phyloP scores from a whole-genome alignment of 352 stramenopile species.

The Pythium myriotylum region DNA sequence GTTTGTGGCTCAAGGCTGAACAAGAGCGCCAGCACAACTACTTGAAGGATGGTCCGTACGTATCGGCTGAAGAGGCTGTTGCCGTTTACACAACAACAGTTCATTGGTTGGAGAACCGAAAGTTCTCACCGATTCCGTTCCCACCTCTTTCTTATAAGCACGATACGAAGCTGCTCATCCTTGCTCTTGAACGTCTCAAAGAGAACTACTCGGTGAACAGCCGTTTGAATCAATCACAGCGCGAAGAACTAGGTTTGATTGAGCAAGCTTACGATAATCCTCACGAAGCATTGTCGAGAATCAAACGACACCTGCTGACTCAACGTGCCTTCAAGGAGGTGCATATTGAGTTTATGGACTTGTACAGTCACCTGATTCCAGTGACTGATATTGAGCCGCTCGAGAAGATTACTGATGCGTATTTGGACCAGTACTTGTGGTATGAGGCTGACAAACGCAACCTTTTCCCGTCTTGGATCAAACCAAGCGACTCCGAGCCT shows the following conservation, averaged over 20 bases:
- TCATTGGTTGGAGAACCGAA: constrained; percentile 99
- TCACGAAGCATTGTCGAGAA: constrained; percentile 97
- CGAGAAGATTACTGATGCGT: constrained; percentile 99
- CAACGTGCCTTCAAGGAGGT: constrained; percentile 99
- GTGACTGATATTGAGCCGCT: constrained; percentile 99
- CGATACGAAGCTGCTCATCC: constrained; percentile 99
- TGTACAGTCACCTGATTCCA: constrained; percentile 98
- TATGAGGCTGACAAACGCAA: constrained; percentile 99
- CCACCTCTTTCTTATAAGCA: constrained; percentile 99
- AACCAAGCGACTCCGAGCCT: constrained; percentile 98
- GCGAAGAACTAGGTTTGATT: constrained; percentile 99
- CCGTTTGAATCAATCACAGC: constrained; percentile 96
- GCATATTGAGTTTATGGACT: constrained; percentile 99
- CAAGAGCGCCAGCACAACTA: constrained; percentile 99
- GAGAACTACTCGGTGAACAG: constrained; percentile 98
- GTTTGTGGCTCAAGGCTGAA: constrained; percentile 99
- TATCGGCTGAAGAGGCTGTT: constrained; percentile 98
- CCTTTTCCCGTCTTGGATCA: constrained; percentile 99
- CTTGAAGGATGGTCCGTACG: constrained; percentile 98
- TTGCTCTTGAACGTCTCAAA: constrained; percentile 98
- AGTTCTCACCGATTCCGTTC: constrained; percentile 99
- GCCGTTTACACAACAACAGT: constrained; percentile 99
- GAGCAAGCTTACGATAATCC: constrained; percentile 99
- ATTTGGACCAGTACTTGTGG: constrained; percentile 99
- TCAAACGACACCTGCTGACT: constrained; percentile 99